Evolutionary conservation across 805 yeast species (phyloP).

Genomic region (Lipomyces starkeyi): DNA sequence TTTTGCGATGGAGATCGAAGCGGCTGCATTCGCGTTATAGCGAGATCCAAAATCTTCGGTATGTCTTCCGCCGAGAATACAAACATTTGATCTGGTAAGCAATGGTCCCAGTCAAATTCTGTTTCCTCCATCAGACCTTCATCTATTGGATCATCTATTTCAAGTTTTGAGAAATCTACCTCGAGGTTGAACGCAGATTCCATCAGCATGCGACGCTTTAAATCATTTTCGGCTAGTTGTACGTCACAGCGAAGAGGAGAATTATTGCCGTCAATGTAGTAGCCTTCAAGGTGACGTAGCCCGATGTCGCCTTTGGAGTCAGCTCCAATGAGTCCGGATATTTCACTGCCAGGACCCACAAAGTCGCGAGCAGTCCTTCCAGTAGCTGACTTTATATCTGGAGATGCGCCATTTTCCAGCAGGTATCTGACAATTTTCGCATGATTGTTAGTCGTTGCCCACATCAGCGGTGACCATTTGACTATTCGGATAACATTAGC

Average conservation of each 20-base stretch:
- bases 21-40: slow-evolving; percentile 47
- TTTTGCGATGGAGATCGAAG: slow-evolving; percentile 47
- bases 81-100: slow-evolving; percentile 51
- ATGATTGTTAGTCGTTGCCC: slow-evolving; percentile 76
- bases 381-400: slow-evolving; percentile 53
- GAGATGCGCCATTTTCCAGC: slow-evolving; percentile 69
- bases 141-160: slow-evolving; percentile 34
- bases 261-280: slow-evolving; percentile 39
- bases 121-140: slow-evolving; percentile 30
- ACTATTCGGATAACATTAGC: slow-evolving; percentile 10
- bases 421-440: slow-evolving; percentile 60
- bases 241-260: slow-evolving; percentile 20
- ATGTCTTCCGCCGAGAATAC: slow-evolving; percentile 48
- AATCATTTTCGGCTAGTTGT: slow-evolving; percentile 33
- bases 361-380: slow-evolving; percentile 61
- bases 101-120: slow-evolving; percentile 51
- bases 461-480: slow-evolving; percentile 69
- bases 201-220: slow-evolving; percentile 38
- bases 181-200: slow-evolving; percentile 45
- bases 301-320: slow-evolving; percentile 17
- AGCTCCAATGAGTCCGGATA: slow-evolving; percentile 58
- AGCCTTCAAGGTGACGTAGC: slow-evolving; percentile 36
- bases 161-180: slow-evolving; percentile 43
- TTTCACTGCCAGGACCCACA: slow-evolving; percentile 60
- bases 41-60: slow-evolving; percentile 48